Conservation (phyloP, 768 basidiomycete species). For the Hebeloma cylindrosporum region DNA sequence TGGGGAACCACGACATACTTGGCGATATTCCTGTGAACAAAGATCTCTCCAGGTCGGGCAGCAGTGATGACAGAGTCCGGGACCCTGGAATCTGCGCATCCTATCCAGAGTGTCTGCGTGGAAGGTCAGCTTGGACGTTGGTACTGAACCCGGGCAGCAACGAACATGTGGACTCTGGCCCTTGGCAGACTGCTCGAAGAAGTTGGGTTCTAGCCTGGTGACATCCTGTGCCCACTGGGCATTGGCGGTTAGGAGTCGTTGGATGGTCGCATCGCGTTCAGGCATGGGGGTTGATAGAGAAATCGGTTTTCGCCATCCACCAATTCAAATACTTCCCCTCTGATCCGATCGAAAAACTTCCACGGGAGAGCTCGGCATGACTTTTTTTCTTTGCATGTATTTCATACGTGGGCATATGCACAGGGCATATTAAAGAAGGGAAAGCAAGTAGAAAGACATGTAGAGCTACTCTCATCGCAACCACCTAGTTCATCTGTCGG, state of each 20-base stretch:
- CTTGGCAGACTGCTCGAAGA: slow-evolving; percentile 59
- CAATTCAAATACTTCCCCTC: too few relatives aligned
- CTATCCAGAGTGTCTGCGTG: slow-evolving; percentile 77
- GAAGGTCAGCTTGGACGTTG: slow-evolving; percentile 9
- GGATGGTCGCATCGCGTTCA: slow-evolving; percentile 20
- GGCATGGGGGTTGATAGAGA: slow-evolving; percentile 4
- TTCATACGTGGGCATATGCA: slow-evolving; percentile 21
- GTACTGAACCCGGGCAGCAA: slow-evolving; percentile 3
- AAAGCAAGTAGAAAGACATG: slow-evolving; percentile 18
- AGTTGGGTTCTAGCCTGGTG: slow-evolving; percentile 51
- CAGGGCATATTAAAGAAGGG: slow-evolving; percentile 17
- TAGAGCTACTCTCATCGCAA: slow-evolving; percentile 17
- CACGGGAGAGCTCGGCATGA: too few relatives aligned
- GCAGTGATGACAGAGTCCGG: slow-evolving; percentile 75
- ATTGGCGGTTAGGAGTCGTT: slow-evolving; percentile 48
- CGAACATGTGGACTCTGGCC: slow-evolving; percentile 69
- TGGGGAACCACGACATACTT: slow-evolving; percentile 53
- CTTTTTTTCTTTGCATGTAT: too few relatives aligned
- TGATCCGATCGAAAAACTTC: too few relatives aligned
- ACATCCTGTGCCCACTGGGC: slow-evolving; percentile 70
- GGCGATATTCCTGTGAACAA: slow-evolving; percentile 85
- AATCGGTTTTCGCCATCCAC: too few relatives aligned
- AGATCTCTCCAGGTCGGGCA: slow-evolving; percentile 75
- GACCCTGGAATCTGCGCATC: slow-evolving; percentile 83
- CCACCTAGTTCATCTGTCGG: slow-evolving; percentile 82